Percentiles rank a stretch among this genome's conserved stretches.
phyloP scores from a whole-genome alignment of 2,329 filamentous ascomycete species.

The Clonostachys sp. region DNA sequence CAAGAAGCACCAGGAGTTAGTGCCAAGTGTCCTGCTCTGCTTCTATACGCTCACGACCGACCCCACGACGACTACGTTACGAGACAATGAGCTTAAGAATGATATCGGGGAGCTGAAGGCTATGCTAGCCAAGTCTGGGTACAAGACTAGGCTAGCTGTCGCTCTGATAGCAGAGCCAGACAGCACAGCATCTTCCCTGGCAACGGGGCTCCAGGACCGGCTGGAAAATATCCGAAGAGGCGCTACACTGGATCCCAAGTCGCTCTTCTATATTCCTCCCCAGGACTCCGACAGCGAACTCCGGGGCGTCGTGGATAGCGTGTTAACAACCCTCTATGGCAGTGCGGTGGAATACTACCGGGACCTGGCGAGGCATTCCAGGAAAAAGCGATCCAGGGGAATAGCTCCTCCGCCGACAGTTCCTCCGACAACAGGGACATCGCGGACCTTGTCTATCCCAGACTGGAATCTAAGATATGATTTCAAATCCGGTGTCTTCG shows the following conservation, averaged over 20 bases:
- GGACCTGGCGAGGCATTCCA: conserved; percentile 85
- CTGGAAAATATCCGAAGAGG: conserved; percentile 74
- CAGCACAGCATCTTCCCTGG: conserved; percentile 33
- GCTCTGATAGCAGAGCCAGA: conserved; percentile 38
- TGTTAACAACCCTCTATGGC: conserved; percentile 69
- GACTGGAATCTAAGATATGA: conserved; percentile 95
- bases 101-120: conserved; percentile 78
- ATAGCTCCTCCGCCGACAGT: conserved; percentile 75
- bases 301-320: conserved; percentile 66
- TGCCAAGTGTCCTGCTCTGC: conserved; percentile 76
- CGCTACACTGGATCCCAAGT: conserved; percentile 77
- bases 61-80: conserved; percentile 66
- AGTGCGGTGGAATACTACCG: conserved; percentile 85
- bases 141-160: conserved; percentile 73
- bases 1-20: conserved; percentile 78
- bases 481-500: conserved; percentile 85
- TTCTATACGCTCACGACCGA: conserved; percentile 78
- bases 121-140: conserved; percentile 63
- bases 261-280: conserved; percentile 78
- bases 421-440: conserved; percentile 78
- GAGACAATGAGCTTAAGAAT: conserved; percentile 82
- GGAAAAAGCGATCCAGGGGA: conserved; percentile 81
- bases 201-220: conserved; percentile 64
- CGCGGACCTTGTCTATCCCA: conserved; percentile 75
- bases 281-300: conserved; percentile 68